A percentile compares a stretch with the other conserved stretches of the same genome.
phyloP scores from a whole-genome alignment of 2,329 filamentous ascomycete species.

The Cladosporium phlei region DNA sequence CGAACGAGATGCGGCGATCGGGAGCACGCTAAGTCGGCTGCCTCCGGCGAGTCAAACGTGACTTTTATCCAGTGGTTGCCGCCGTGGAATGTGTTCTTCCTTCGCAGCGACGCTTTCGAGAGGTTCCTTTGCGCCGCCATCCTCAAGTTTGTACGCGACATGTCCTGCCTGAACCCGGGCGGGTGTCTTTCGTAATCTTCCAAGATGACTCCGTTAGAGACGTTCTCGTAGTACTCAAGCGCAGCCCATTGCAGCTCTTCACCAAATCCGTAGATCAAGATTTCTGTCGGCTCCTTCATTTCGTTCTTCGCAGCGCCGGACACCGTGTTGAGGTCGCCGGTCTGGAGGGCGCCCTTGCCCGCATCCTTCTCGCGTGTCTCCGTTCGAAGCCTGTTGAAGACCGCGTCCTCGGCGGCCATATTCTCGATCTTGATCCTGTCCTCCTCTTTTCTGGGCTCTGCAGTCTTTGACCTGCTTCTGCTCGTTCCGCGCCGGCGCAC shows the following conservation, averaged over 20 bases:
- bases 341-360: slow-evolving; percentile 24
- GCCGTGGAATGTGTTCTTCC: slow-evolving; percentile 75
- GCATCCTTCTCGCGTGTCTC: slow-evolving; percentile 25
- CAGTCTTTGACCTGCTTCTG: slow-evolving; percentile 47
- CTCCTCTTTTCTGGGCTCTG: slow-evolving; percentile 56
- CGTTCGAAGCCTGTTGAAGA: slow-evolving; percentile 37
- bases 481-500: slow-evolving; percentile 41
- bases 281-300: slow-evolving; percentile 62
- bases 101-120: slow-evolving; percentile 66
- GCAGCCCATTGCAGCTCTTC: slow-evolving; percentile 71
- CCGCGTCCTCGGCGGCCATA: slow-evolving; percentile 42
- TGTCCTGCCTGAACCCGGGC: slow-evolving; percentile 62
- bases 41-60: slow-evolving; percentile 47
- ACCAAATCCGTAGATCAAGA: slow-evolving; percentile 79
- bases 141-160: slow-evolving; percentile 68
- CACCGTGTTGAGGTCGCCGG: slow-evolving; percentile 22
- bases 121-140: slow-evolving; percentile 64
- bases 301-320: slow-evolving; percentile 33
- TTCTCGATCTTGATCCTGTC: slow-evolving; percentile 47
- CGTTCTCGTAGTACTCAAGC: slow-evolving; percentile 79
- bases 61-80: slow-evolving; percentile 82
- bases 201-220: slow-evolving; percentile 74
- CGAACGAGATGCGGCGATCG: slow-evolving; percentile 44
- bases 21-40: slow-evolving; percentile 46
- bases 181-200: slow-evolving; percentile 89